These are phyloP conservation scores for Leccinum laetum DNA, from an alignment of 1,284 basidiomycete species.

Conservation along the genomic window DNA sequence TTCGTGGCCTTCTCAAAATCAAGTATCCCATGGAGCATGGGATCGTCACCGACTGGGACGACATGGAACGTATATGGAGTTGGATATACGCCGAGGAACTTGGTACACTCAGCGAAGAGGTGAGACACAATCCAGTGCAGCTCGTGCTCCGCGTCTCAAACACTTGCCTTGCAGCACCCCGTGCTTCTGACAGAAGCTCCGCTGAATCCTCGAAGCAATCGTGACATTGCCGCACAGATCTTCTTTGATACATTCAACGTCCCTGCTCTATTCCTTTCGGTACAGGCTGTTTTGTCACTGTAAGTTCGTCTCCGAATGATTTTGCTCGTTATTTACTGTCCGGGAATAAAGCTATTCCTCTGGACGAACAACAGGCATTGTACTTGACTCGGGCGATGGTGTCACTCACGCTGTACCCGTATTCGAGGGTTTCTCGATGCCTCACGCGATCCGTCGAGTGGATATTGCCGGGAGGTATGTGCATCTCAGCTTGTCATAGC, in stretches of 20 bases:
- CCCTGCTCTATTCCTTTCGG: conserved; percentile 94
- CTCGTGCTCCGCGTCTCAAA: conserved; percentile 8
- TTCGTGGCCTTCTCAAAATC: conserved; percentile 92
- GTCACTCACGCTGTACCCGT: conserved; percentile 99
- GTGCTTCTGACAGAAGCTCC: conserved; percentile 96
- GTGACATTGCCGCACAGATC: conserved; percentile 95
- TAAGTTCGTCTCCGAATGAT: conserved; percentile 42
- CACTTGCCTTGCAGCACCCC: conserved; percentile 71
- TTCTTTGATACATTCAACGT: conserved; percentile 99
- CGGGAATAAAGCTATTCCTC: conserved; percentile 83
- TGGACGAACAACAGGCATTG: conserved; percentile 98
- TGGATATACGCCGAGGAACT: conserved; percentile 97
- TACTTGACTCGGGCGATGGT: conserved; percentile 98
- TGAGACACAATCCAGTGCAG: conserved; percentile 37
- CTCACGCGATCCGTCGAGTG: conserved; percentile 94
- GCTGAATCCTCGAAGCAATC: conserved; percentile 91
- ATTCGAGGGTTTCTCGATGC: conserved; percentile 99
- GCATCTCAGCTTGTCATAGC: conserved; percentile 3
- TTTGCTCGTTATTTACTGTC: conserved; percentile 12
- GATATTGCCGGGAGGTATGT: conserved; percentile 92
- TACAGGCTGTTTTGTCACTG: conserved; percentile 97
- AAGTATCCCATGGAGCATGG: conserved; percentile 99
- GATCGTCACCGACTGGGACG: conserved; percentile 96
- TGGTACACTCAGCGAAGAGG: conserved; percentile 94
- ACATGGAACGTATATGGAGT: conserved; percentile 98